Percentiles rank a stretch among this genome's conserved stretches.
phyloP scores from a whole-genome alignment of 1,284 basidiomycete species.

The Moniliella sp. region DNA sequence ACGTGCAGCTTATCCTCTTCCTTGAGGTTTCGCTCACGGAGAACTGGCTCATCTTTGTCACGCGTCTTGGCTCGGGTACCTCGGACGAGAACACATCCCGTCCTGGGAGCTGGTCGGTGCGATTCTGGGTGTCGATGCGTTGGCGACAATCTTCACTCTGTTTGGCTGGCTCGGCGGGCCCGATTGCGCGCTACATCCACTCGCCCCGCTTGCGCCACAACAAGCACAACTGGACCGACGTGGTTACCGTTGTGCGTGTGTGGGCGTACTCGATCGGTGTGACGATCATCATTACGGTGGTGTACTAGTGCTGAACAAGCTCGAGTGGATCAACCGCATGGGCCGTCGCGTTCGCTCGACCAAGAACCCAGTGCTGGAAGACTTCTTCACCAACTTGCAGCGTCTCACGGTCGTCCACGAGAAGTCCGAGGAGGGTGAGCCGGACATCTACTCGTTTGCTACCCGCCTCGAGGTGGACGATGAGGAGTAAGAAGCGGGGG shows the following conservation, averaged over 20 bases:
- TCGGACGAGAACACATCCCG: slow-evolving; percentile 35
- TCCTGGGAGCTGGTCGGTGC: slow-evolving; percentile 40
- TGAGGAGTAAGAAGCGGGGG: too few species aligned
- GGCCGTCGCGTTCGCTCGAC: slow-evolving; percentile 37
- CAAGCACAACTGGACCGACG: slow-evolving; percentile 38
- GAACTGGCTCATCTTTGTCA: slow-evolving; percentile 42
- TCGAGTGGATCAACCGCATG: slow-evolving; percentile 38
- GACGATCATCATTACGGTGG: slow-evolving; percentile 37
- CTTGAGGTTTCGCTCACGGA: slow-evolving; percentile 43
- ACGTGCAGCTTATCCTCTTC: slow-evolving; percentile 41
- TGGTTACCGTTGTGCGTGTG: slow-evolving; percentile 41
- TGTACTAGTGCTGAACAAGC: slow-evolving; percentile 37
- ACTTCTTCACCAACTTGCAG: slow-evolving; percentile 40
- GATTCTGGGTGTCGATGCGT: slow-evolving; percentile 39
- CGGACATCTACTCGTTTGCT: slow-evolving; percentile 28
- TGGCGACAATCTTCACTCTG: slow-evolving; percentile 39
- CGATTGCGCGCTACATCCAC: slow-evolving; percentile 15
- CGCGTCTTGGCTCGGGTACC: slow-evolving; percentile 33
- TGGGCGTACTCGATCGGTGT: slow-evolving; percentile 41
- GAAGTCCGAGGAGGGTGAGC: slow-evolving; percentile 22
- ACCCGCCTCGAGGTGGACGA: slow-evolving; percentile 30
- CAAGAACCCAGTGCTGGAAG: slow-evolving; percentile 38
- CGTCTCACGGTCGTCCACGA: slow-evolving; percentile 40
- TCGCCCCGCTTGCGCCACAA: too few species aligned
- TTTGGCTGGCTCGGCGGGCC: slow-evolving; percentile 43